Percentiles rank a stretch among this genome's conserved stretches.
Evolutionary conservation across 148 eudicot species (phyloP).

Genomic region (Cornus controversa): DNA sequence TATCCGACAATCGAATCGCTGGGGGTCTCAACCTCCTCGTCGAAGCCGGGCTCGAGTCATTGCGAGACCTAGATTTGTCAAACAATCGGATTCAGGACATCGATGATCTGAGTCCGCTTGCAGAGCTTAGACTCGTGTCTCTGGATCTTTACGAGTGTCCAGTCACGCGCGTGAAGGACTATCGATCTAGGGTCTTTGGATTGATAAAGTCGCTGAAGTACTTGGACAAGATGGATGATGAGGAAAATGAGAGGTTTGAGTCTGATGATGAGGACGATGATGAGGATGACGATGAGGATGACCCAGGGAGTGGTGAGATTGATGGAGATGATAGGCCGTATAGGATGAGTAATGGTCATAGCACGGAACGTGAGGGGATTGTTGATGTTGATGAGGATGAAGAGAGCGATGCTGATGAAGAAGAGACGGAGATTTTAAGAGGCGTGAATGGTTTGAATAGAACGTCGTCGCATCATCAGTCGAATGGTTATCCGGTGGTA

Average conservation of each 20-base stretch:
- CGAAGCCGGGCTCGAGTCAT: slow-evolving; percentile 57
- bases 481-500: slow-evolving; percentile 49
- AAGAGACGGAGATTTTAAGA: slow-evolving; percentile 52
- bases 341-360: slow-evolving; percentile 43
- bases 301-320: slow-evolving; percentile 60
- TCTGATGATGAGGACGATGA: slow-evolving; percentile 70
- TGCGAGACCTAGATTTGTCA: slow-evolving; percentile 83
- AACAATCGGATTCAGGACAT: slow-evolving; percentile 75
- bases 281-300: slow-evolving; percentile 56
- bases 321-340: slow-evolving; percentile 45
- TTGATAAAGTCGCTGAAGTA: slow-evolving; percentile 76
- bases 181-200: slow-evolving; percentile 75
- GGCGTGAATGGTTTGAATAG: slow-evolving; percentile 31
- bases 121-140: slow-evolving; percentile 60
- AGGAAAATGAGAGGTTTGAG: slow-evolving; percentile 79
- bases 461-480: slow-evolving; percentile 14
- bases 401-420: slow-evolving; percentile 84
- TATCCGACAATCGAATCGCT: slow-evolving; percentile 84
- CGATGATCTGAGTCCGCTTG: slow-evolving; percentile 66
- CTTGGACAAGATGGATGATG: slow-evolving; percentile 92
- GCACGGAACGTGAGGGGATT: slow-evolving; percentile 43
- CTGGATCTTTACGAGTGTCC: slow-evolving; percentile 98
- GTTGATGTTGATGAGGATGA: slow-evolving; percentile 82
- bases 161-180: slow-evolving; percentile 87
- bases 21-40: slow-evolving; percentile 71